phyloP scores from a whole-genome alignment of 306 rosid species.

The Lagenaria siceraria region DNA sequence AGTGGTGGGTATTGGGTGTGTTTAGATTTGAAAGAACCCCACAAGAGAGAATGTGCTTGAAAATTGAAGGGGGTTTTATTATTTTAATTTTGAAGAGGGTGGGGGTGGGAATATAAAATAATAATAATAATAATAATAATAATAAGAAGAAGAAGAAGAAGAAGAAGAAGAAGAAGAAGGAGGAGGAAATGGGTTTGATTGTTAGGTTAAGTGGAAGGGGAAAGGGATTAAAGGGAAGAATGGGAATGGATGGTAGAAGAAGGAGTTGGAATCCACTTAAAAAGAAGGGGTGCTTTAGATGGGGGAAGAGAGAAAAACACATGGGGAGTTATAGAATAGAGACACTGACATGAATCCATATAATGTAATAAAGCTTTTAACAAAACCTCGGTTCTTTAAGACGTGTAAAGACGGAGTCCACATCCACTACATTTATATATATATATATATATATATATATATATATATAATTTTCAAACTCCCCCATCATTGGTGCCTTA shows the following conservation, averaged over 20 bases:
- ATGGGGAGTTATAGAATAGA: conserved; percentile 26
- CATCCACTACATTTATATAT: no score
- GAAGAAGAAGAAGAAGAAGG: no score
- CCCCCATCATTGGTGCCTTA: conserved; percentile 26
- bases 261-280: conserved; percentile 97
- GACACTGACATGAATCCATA: conserved; percentile 22
- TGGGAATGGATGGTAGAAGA: not conserved
- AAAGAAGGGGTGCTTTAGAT: conserved; percentile 24
- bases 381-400: conserved; percentile 21
- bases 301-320: conserved; percentile 24
- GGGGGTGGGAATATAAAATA: not conserved
- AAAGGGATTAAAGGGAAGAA: not conserved
- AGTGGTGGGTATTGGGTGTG: not conserved
- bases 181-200: not conserved
- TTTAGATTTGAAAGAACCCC: not conserved
- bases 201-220: not conserved
- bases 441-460: no score
- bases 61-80: not conserved
- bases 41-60: not conserved
- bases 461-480: not conserved
- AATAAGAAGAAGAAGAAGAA: no score
- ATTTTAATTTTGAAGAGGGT: not conserved
- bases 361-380: not conserved
- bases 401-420: conserved; percentile 66
- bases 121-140: not conserved